phyloP scores from a whole-genome alignment of 805 yeast genomes.

The Teunomyces stri region DNA sequence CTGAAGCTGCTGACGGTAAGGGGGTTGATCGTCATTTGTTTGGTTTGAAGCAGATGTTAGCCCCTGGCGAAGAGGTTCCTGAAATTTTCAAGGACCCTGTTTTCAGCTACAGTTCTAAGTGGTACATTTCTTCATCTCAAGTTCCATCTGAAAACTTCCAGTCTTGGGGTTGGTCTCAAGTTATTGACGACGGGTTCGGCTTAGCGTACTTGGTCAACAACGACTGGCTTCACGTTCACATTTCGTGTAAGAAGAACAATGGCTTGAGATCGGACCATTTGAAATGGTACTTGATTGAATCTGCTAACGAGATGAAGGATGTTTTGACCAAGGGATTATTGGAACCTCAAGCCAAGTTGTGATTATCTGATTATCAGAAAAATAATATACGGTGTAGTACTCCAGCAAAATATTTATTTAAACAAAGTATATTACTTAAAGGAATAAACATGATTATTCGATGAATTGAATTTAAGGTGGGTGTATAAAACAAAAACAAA shows the following conservation, averaged over 20 bases:
- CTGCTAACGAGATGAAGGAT: constrained; percentile 79
- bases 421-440: background rate
- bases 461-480: background rate
- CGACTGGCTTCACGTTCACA: constrained; percentile 81
- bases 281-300: constrained; percentile 65
- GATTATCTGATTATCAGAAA: constrained; percentile 3
- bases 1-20: constrained; percentile 75
- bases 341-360: constrained; percentile 40
- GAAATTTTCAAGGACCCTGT: constrained; percentile 73
- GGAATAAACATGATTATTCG: background rate
- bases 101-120: constrained; percentile 70
- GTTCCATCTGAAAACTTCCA: constrained; percentile 76
- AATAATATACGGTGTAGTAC: background rate
- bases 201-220: constrained; percentile 89
- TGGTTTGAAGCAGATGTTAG: constrained; percentile 75
- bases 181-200: constrained; percentile 90
- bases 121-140: constrained; percentile 90
- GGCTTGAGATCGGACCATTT: constrained; percentile 57
- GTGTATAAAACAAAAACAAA: background rate
- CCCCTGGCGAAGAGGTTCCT: constrained; percentile 59
- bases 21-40: constrained; percentile 94
- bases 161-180: constrained; percentile 96
- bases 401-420: constrained; percentile 1
- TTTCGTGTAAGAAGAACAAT: constrained; percentile 66
- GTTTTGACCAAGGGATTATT: constrained; percentile 45